These are phyloP conservation scores for Liquidambar formosana DNA, from an alignment of 164 flowering plant genomes.

Conservation along the genomic window DNA sequence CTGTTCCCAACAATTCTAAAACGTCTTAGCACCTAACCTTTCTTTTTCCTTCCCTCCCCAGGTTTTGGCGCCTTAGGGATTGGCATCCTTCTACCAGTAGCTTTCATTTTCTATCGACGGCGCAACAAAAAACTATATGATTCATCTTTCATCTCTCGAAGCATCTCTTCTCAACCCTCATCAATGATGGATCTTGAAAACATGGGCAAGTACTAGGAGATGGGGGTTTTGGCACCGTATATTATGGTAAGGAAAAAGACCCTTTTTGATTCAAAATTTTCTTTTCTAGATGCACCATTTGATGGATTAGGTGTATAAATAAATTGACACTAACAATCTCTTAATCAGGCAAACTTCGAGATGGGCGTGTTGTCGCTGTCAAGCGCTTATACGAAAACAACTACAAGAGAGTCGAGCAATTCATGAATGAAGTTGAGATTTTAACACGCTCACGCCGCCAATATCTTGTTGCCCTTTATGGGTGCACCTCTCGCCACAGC, in stretches of 20 bases:
- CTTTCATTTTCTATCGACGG: slow-evolving; percentile 16
- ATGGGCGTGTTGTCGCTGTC: slow-evolving; percentile 74
- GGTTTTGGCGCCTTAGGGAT: slow-evolving; percentile 23
- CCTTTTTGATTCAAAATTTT: not conserved
- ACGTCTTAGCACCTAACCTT: not conserved
- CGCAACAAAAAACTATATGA: slow-evolving; percentile 17
- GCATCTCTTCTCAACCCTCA: slow-evolving; percentile 31
- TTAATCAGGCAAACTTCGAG: slow-evolving; percentile 49
- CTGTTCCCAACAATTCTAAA: not conserved
- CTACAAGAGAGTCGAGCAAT: slow-evolving; percentile 59
- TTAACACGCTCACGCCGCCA: slow-evolving; percentile 53
- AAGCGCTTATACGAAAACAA: slow-evolving; percentile 64
- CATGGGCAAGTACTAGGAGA: slow-evolving; percentile 53
- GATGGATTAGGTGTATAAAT: too few relatives aligned
- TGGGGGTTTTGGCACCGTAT: slow-evolving; percentile 86
- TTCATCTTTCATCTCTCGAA: slow-evolving; percentile 20
- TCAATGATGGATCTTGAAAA: slow-evolving; percentile 33
- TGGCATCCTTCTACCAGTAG: slow-evolving; percentile 4
- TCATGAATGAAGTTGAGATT: slow-evolving; percentile 65
- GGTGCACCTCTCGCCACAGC: slow-evolving; percentile 72
- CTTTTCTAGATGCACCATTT: not conserved
- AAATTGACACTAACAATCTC: not conserved
- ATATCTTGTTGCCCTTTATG: slow-evolving; percentile 70
- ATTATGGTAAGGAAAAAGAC: slow-evolving; percentile 43
- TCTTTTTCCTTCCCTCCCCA: slow-evolving; percentile 6